Evolutionary conservation across 2,329 filamentous ascomycete genomes (phyloP).

Genomic region (Alternaria sp.): DNA sequence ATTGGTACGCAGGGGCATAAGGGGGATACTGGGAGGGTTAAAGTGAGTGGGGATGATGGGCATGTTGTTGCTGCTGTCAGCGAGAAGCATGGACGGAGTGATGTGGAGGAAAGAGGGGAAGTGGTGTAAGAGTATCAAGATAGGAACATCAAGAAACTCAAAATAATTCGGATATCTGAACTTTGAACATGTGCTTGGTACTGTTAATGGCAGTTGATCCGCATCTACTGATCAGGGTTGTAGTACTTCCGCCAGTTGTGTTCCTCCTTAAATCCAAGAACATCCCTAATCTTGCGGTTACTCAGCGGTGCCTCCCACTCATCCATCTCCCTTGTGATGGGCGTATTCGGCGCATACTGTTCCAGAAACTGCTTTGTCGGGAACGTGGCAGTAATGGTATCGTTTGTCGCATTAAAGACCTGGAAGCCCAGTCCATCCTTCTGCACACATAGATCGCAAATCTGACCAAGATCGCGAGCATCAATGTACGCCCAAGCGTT

Average conservation of each 20-base stretch:
- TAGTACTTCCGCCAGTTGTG: slow-evolving; percentile 64
- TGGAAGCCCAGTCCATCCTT: slow-evolving; percentile 66
- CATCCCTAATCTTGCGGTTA: slow-evolving; percentile 65
- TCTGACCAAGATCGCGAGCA: slow-evolving; percentile 66
- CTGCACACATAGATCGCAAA: slow-evolving; percentile 61
- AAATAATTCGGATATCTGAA: neutral
- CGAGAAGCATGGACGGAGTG: neutral
- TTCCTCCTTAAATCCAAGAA: slow-evolving; percentile 65
- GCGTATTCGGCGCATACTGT: slow-evolving; percentile 56
- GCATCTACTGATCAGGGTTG: slow-evolving; percentile 31
- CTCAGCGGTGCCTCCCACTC: slow-evolving; percentile 66
- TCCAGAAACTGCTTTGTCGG: slow-evolving; percentile 61
- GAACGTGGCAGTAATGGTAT: slow-evolving; percentile 62
- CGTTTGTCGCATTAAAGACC: slow-evolving; percentile 69
- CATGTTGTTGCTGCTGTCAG: neutral
- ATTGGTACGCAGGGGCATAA: slow-evolving; percentile 61
- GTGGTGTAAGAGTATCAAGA: neutral
- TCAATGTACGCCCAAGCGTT: slow-evolving; percentile 71
- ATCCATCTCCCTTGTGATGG: slow-evolving; percentile 62
- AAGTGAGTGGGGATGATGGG: slow-evolving; percentile 5
- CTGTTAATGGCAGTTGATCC: neutral
- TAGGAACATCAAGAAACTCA: neutral
- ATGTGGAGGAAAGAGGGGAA: neutral
- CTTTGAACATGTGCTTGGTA: neutral
- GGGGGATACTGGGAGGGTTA: slow-evolving; percentile 32